Percentiles rank a stretch among this genome's conserved stretches.
phyloP scores from a whole-genome alignment of 495 filamentous ascomycete species.

The Xylaria palmicola region DNA sequence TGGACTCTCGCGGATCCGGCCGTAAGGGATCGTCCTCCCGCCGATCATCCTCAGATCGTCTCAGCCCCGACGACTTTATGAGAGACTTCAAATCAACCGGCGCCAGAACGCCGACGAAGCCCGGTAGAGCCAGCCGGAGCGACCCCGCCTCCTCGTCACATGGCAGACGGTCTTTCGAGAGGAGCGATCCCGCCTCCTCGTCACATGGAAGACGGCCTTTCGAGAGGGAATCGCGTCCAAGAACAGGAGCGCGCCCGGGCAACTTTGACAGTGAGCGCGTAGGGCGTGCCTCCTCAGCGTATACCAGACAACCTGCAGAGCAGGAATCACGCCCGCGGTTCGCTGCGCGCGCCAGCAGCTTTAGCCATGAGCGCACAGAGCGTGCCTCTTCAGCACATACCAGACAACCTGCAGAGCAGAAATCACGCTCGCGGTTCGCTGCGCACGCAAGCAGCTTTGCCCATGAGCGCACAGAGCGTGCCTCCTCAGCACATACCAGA shows the following conservation, averaged over 20 bases:
- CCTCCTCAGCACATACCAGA: background rate
- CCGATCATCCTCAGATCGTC: background rate
- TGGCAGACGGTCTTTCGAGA: no score
- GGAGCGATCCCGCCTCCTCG: background rate
- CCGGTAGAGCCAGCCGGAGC: background rate
- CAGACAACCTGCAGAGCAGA: background rate
- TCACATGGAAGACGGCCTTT: background rate
- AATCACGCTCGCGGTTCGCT: no score
- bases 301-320: background rate
- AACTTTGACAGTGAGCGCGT: no score
- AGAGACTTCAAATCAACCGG: slow-evolving; percentile 17
- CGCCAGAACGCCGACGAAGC: background rate
- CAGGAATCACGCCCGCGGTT: background rate
- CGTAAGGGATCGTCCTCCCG: background rate
- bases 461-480: background rate
- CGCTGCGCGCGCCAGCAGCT: background rate
- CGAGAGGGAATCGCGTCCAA: background rate
- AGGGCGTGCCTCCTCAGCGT: background rate
- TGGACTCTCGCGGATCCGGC: background rate
- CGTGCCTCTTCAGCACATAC: background rate
- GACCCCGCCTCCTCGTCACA: no score
- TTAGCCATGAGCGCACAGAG: no score
- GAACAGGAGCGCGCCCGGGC: background rate
- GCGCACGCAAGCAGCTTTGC: background rate
- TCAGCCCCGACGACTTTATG: slow-evolving; percentile 21